A percentile compares a stretch with the other conserved stretches of the same genome.
Evolutionary conservation across 2,329 filamentous ascomycete species (phyloP).

Genomic region (Cercospora beticola): DNA sequence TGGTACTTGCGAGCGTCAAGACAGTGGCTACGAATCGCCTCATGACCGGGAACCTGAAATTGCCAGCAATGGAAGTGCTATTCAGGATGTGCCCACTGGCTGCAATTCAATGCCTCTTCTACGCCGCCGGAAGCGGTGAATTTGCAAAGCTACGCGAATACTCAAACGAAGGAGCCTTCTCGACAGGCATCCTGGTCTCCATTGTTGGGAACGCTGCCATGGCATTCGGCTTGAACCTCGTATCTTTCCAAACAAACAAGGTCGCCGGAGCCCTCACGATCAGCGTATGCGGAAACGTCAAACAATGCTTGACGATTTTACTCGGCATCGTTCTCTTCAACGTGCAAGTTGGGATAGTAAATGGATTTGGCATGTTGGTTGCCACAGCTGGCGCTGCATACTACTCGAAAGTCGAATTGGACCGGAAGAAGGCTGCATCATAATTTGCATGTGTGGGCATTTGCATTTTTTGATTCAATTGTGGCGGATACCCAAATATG

Average conservation of each 20-base stretch:
- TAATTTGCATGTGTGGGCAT: neutral
- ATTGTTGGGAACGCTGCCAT: constrained; percentile 38
- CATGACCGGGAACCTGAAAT: constrained; percentile 60
- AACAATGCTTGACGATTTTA: constrained; percentile 41
- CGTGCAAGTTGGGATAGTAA: constrained; percentile 41
- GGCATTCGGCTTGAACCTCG: constrained; percentile 40
- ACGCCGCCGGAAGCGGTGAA: constrained; percentile 42
- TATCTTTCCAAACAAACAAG: constrained; percentile 43
- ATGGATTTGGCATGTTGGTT: constrained; percentile 56
- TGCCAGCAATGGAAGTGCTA: constrained; percentile 61
- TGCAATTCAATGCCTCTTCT: constrained; percentile 25
- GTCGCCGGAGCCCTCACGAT: constrained; percentile 41
- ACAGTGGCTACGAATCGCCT: constrained; percentile 64
- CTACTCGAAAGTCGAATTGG: constrained; percentile 60
- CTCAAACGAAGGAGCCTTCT: constrained; percentile 29
- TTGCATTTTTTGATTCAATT: neutral
- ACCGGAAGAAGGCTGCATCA: constrained; percentile 43
- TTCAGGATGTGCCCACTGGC: constrained; percentile 38
- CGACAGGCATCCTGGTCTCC: constrained; percentile 24
- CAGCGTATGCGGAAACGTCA: constrained; percentile 41
- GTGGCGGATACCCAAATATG: neutral
- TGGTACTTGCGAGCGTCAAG: constrained; percentile 48
- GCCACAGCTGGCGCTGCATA: constrained; percentile 58
- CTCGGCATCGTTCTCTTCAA: constrained; percentile 42
- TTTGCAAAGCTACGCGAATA: constrained; percentile 26